These are phyloP conservation scores for Zygosaccharomyces gambellarensis DNA, from an alignment of 805 yeast genomes.

Conservation along the genomic window DNA sequence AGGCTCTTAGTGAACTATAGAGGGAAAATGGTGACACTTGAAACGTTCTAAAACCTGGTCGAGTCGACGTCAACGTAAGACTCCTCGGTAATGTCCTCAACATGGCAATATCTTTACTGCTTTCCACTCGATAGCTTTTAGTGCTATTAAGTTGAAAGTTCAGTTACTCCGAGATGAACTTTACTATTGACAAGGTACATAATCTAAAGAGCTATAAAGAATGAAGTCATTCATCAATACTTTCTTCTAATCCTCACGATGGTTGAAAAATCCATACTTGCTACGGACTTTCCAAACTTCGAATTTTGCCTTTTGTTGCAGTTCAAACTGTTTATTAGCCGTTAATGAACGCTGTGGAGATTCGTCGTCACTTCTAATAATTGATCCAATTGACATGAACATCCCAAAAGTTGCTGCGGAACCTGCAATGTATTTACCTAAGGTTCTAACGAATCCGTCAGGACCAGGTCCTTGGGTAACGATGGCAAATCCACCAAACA, in stretches of 20 bases:
- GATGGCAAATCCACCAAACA: constrained; percentile 91
- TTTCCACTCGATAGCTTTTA: background rate
- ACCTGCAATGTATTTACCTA: constrained; percentile 94
- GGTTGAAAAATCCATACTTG: constrained; percentile 17
- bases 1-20: background rate
- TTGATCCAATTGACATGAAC: constrained; percentile 94
- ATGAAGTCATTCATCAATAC: background rate
- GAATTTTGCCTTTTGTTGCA: constrained; percentile 32
- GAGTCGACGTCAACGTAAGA: background rate
- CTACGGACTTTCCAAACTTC: constrained; percentile 32
- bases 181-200: constrained; percentile 13
- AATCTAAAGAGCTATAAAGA: constrained; percentile 4
- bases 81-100: background rate
- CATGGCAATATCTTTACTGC: background rate
- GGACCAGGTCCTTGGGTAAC: constrained; percentile 97
- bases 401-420: constrained; percentile 96
- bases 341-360: constrained; percentile 13
- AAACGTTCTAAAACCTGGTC: background rate
- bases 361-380: constrained; percentile 66
- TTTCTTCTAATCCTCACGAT: constrained; percentile 9
- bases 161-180: constrained; percentile 4
- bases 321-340: constrained; percentile 12
- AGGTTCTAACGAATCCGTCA: constrained; percentile 90
- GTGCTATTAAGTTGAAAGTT: constrained; percentile 1
- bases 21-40: background rate